A percentile compares a stretch with the other conserved stretches of the same genome.
These are phyloP conservation scores for Teratosphaeria epicoccoides DNA, from an alignment of 2,329 filamentous ascomycete species.

Conservation along the genomic window DNA sequence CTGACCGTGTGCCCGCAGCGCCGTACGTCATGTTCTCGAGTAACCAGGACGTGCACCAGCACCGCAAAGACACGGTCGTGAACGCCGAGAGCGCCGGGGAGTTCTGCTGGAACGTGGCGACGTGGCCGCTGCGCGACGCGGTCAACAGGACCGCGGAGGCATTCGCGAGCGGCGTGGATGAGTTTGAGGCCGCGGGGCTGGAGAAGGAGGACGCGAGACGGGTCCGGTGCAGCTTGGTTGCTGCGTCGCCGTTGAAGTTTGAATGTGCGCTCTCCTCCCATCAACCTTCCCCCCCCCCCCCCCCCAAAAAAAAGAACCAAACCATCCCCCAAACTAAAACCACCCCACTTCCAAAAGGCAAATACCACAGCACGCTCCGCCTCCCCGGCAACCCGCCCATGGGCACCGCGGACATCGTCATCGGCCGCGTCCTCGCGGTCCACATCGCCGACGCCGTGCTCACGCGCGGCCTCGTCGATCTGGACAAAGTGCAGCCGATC, in stretches of 20 bases:
- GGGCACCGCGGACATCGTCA: conserved; percentile 48
- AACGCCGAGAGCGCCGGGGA: conserved; percentile 47
- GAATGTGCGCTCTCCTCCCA: too few relatives aligned
- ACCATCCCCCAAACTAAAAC: background rate
- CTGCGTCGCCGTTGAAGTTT: conserved; percentile 45
- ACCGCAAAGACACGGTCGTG: conserved; percentile 46
- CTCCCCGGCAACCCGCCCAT: conserved; percentile 48
- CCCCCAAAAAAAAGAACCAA: too few relatives aligned
- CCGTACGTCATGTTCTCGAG: conserved; percentile 53
- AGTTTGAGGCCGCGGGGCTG: conserved; percentile 42
- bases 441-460: conserved; percentile 47
- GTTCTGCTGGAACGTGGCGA: conserved; percentile 52
- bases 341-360: conserved; percentile 5
- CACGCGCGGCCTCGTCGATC: conserved; percentile 45
- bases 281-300: too few relatives aligned
- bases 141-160: conserved; percentile 47
- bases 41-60: conserved; percentile 40
- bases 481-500: conserved; percentile 48
- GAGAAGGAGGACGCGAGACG: conserved; percentile 37
- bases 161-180: conserved; percentile 40
- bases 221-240: conserved; percentile 43
- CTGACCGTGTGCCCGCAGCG: too few relatives aligned
- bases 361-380: conserved; percentile 44
- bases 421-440: conserved; percentile 47
- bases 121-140: conserved; percentile 43